Base-by-base conservation (phyloP, 257 asterid species). In the Ehretia macrophylla region DNA sequence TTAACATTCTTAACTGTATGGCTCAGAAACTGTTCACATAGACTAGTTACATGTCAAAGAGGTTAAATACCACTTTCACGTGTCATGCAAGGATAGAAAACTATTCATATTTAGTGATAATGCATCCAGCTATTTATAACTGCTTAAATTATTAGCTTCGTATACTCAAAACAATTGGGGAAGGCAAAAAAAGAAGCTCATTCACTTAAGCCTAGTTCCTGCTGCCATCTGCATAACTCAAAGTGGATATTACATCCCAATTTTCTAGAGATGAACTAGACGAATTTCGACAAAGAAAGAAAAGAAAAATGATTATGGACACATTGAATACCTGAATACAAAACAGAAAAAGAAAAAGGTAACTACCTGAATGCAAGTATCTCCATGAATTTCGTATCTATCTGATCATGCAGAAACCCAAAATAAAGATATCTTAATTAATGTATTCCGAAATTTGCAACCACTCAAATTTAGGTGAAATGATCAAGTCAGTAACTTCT, bases 341-440 rank as follows among this genome's bases (percentile, higher is more conserved):
- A n/a, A 5, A 47, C 52, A 14, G 17, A n/a, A 1, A 10, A 14
- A 42, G 8, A 3, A 14, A 10, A 10, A 14, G 16, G 12, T n/a
- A 50, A 17, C 49, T 77, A 91, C 99, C 99, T 86, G 81, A 93
- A 86, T 42, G 99, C 92, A 58, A 93, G 81, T 44, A 93, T 72
- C 72, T 93, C 97, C 35, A 85, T 12, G 70, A 93, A 93, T 55
- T 81, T 81, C 11, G 97, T 27, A 52, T 89, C 88, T 12, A 89
- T 59, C 99, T 93, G 96, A 57, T 73, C 68, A 51, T 59, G 42
- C 21, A 71, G 17, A 58, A 60, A 68, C 49, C 71, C 63, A 46
- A 32, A 55, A 47, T 51, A 53, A 63, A 13, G 27, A 35, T 14
- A 80, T 59, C 59, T 56, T 11, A 4, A 48, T n/a, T 10, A 49